Conservation (phyloP, 1,139 yeast genomes). For the Suhomyces panamericanus region DNA sequence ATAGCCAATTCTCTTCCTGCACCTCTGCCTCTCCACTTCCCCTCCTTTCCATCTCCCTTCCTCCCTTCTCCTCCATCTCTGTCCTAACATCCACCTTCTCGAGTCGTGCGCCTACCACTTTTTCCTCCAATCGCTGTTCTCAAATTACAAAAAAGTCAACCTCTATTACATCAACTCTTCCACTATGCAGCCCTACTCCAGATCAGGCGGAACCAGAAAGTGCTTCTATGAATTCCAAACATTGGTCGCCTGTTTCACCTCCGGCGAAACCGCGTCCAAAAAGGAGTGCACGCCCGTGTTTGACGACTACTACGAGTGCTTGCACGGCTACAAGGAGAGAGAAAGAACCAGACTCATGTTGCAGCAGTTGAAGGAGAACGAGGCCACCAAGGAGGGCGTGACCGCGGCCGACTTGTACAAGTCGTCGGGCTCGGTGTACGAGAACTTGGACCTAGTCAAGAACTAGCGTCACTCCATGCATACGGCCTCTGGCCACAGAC, state of each 20-base stretch:
- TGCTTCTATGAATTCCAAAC: conserved; percentile 53
- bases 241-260: conserved; percentile 47
- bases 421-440: conserved; percentile 45
- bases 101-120: conserved; percentile 8
- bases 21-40: neutral
- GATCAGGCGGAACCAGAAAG: conserved; percentile 52
- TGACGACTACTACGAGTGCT: conserved; percentile 51
- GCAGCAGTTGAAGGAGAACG: conserved; percentile 50
- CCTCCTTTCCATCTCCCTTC: neutral
- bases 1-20: no score
- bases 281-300: conserved; percentile 47
- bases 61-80: neutral
- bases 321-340: conserved; percentile 51
- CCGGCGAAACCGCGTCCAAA: conserved; percentile 45
- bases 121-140: conserved; percentile 11
- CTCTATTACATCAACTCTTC: conserved; percentile 1
- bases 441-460: conserved; percentile 47
- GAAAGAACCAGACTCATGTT: conserved; percentile 48
- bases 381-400: conserved; percentile 40
- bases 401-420: conserved; percentile 48
- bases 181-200: conserved; percentile 50
- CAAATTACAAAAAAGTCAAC: conserved; percentile 7
- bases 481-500: conserved; percentile 6
- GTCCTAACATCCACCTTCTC: neutral
- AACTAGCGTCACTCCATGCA: conserved; percentile 12